phyloP scores from a whole-genome alignment of 306 rosid species.

The Citrullus amarus region DNA sequence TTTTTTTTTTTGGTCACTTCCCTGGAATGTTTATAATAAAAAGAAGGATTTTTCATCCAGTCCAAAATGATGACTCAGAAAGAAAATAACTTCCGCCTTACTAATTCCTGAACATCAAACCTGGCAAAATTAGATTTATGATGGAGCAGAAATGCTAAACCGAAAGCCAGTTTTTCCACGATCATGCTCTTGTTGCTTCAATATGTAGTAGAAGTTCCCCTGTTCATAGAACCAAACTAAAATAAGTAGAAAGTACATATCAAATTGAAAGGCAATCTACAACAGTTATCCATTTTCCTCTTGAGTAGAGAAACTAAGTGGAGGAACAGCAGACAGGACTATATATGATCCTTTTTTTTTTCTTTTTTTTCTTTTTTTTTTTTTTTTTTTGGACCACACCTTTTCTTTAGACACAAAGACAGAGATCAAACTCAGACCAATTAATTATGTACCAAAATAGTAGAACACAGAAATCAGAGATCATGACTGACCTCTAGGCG shows the following conservation, averaged over 20 bases:
- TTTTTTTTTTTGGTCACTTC: background rate
- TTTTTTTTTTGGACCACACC: background rate
- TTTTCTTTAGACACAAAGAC: background rate
- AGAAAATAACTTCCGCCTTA: background rate
- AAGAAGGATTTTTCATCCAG: background rate
- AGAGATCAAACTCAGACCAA: background rate
- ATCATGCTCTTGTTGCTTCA: conserved; percentile 61
- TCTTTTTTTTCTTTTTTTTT: too few species aligned
- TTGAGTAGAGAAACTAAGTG: background rate
- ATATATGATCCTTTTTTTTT: background rate
- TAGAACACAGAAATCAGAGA: background rate
- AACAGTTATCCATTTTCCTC: background rate
- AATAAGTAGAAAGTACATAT: conserved; percentile 3
- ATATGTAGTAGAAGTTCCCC: conserved; percentile 73
- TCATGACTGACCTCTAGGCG: conserved; percentile 76
- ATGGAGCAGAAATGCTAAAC: conserved; percentile 84
- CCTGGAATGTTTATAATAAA: background rate
- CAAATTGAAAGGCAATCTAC: background rate
- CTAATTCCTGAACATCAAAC: background rate
- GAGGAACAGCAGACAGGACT: too few species aligned
- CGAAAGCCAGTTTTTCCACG: conserved; percentile 87
- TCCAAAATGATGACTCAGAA: background rate
- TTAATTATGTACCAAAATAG: background rate
- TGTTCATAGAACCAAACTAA: conserved; percentile 29
- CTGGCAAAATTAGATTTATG: conserved; percentile 19